Conservation (phyloP, 805 yeast genomes). For the Wickerhamomyces xylosicus region DNA sequence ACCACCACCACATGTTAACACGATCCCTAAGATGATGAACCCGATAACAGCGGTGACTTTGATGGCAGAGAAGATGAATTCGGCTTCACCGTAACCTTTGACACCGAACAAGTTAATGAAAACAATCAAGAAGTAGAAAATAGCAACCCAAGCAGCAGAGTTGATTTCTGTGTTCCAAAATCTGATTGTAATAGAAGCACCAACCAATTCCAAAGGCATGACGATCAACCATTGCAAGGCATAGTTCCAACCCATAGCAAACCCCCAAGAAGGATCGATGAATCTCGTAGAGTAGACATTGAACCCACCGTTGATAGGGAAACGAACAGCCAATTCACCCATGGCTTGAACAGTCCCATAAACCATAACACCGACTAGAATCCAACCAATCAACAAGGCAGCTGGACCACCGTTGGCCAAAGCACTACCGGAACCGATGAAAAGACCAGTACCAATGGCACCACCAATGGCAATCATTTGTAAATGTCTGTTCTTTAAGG, state of each 20-base stretch:
- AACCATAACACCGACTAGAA: slow-evolving; percentile 44
- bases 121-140: slow-evolving; percentile 36
- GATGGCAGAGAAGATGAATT: slow-evolving; percentile 34
- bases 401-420: slow-evolving; percentile 55
- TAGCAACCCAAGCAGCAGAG: slow-evolving; percentile 49
- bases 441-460: slow-evolving; percentile 62
- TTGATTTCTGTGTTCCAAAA: slow-evolving; percentile 40
- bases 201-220: slow-evolving; percentile 47
- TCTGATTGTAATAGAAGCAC: slow-evolving; percentile 43
- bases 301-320: slow-evolving; percentile 44
- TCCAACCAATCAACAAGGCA: slow-evolving; percentile 45
- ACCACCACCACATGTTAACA: slow-evolving; percentile 43
- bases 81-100: slow-evolving; percentile 46
- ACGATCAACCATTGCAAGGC: slow-evolving; percentile 44
- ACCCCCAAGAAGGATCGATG: slow-evolving; percentile 44
- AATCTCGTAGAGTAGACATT: slow-evolving; percentile 39
- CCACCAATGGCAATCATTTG: slow-evolving; percentile 75
- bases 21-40: slow-evolving; percentile 36
- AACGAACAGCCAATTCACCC: slow-evolving; percentile 43
- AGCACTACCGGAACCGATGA: slow-evolving; percentile 54
- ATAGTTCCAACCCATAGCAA: slow-evolving; percentile 42
- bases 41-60: slow-evolving; percentile 38
- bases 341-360: slow-evolving; percentile 46
- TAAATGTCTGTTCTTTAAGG: slow-evolving; percentile 41
- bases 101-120: slow-evolving; percentile 41